phyloP scores from a whole-genome alignment of 176 grass and related monocot genomes.

The Secale cereale region DNA sequence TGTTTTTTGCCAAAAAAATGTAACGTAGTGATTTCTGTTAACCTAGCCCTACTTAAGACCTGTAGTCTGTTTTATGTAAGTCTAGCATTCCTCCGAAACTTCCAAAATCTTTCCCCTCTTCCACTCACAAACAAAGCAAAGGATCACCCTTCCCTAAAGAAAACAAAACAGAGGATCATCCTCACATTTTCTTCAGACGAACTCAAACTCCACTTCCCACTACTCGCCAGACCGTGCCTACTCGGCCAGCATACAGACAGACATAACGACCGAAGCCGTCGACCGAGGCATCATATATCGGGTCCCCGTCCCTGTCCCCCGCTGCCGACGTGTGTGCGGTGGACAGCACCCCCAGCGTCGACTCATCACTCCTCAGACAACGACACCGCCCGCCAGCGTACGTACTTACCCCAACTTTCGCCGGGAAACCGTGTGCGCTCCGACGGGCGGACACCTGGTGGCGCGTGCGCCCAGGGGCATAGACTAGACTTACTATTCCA shows the following conservation, averaged over 20 bases:
- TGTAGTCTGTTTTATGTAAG: too few relatives aligned
- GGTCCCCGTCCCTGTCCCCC: neutral
- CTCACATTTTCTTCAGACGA: neutral
- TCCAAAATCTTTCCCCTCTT: too few relatives aligned
- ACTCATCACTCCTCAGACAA: constrained; percentile 13
- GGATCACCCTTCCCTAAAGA: too few relatives aligned
- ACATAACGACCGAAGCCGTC: neutral
- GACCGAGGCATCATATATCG: neutral
- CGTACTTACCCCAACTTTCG: neutral
- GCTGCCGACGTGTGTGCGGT: neutral
- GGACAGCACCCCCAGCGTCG: neutral
- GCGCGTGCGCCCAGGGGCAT: too few relatives aligned
- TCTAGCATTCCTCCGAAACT: too few relatives aligned
- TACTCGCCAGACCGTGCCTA: neutral
- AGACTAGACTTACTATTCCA: neutral
- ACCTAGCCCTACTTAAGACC: too few relatives aligned
- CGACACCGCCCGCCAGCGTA: neutral
- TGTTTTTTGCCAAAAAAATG: too few relatives aligned
- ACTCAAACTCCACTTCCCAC: neutral
- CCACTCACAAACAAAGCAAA: too few relatives aligned
- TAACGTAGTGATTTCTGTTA: too few relatives aligned
- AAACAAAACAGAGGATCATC: neutral
- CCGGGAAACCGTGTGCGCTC: neutral
- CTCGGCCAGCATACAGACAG: neutral
- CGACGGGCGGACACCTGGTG: neutral